Base-by-base conservation (phyloP, 495 filamentous ascomycete species). In the Corynascus novoguineensis region DNA sequence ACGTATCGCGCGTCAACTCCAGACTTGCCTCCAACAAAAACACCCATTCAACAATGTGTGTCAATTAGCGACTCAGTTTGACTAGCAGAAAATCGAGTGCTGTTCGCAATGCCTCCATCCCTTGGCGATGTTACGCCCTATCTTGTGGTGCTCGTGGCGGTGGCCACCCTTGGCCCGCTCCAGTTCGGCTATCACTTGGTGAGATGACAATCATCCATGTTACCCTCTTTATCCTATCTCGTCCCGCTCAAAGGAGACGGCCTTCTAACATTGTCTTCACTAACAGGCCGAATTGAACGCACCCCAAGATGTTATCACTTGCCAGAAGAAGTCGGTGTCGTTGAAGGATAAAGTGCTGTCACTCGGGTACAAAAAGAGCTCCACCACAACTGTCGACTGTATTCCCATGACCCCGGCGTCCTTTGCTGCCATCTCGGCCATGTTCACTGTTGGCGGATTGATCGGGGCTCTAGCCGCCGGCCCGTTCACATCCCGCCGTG, bases 101-200 rank as follows among this genome's bases (percentile, higher is more conserved):
- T 17, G 7, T 14, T 29, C 50, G 48, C 37, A 51, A 79, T 74
- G 73, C 41, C 73, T 40, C 66, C 67, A 28, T 60, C 60, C 25
- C 47, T 73, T 49, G 61, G 63, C 28, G 75, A 78, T 53, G 70
- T 80, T 40, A 88, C 86, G 15, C 72, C 78, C 34, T 90, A 88
- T 64, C 75, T 92, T 50, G 60, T 85, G 62, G 76, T 84, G 60
- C 70, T 88, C 40, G 75, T 90, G 31, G 71, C 78, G 44, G 77
- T 88, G 63, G 76, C 78, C 47, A 88, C 86, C 5, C 65, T 95
- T 15, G 92, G 90, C 5, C 88, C 93, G 3, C 80, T 96, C 9
- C 90, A 95, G 64, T 97, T 97, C 63, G 93, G 95, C 21, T 97
- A 86, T 68, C 95, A 97, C 72, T 70, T 98, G 71, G 92, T 96